These are phyloP conservation scores for Heteromeles arbutifolia DNA, from an alignment of 306 rosid genomes.

Conservation along the genomic window DNA sequence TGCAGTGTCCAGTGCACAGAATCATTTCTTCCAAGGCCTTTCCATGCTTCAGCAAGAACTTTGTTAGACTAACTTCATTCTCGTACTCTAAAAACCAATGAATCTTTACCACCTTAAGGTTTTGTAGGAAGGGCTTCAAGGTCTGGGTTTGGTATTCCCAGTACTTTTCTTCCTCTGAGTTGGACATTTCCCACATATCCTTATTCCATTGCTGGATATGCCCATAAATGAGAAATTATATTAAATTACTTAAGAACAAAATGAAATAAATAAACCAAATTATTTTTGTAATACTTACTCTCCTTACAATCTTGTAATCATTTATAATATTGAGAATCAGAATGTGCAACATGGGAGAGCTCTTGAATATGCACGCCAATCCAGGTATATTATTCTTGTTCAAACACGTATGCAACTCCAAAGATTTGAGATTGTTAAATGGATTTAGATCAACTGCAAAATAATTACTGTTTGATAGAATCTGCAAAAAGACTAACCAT, in stretches of 20 bases:
- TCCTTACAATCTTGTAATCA: conserved; percentile 43
- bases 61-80: conserved; percentile 65
- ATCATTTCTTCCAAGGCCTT: conserved; percentile 58
- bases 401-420: conserved; percentile 58
- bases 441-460: conserved; percentile 40
- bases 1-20: conserved; percentile 32
- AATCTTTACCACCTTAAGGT: conserved; percentile 59
- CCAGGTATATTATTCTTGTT: conserved; percentile 53
- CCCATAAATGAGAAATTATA: background rate
- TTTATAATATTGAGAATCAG: conserved; percentile 46
- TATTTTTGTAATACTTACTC: conserved; percentile 34
- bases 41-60: conserved; percentile 71
- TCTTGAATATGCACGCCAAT: conserved; percentile 55
- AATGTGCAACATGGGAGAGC: conserved; percentile 48
- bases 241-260: background rate
- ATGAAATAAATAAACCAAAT: background rate
- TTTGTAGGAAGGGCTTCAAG: conserved; percentile 46
- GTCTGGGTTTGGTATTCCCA: conserved; percentile 63
- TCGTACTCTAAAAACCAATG: conserved; percentile 62
- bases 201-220: conserved; percentile 59
- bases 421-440: conserved; percentile 47
- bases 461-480: conserved; percentile 51
- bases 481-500: conserved; percentile 33
- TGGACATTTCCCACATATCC: conserved; percentile 56
- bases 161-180: conserved; percentile 53